Evolutionary conservation across 176 grass and related monocot genomes (phyloP), one percentile per base, ranked within the genome.

Genomic region (Cenchrus fungigraminus): DNA sequence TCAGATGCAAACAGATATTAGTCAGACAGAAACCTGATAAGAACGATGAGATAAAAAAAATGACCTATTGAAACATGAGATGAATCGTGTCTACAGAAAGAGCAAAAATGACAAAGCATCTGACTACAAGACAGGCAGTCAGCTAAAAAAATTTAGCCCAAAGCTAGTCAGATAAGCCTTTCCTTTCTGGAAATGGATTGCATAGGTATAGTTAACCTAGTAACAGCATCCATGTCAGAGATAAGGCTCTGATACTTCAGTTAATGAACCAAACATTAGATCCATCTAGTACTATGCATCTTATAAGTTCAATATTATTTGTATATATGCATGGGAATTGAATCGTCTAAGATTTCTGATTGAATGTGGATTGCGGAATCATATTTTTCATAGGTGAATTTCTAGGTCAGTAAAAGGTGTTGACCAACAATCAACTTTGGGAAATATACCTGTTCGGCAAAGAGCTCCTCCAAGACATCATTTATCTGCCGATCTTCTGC

Each of bases 401-500:
- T 28, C 50, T 16, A 81, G 79, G 17, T n/a, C 69, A 62, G 19
- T 70, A 12, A 69, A 70, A 45, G 37, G 43, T 72, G 13, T 70
- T n/a, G 42, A 28, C 12, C 6, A 63, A 62, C n/a, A 12, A 74
- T 74, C 16, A 83, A 50, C 4, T 74, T 47, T 8, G 15, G 68
- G 12, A 77, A 84, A 14, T 4, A 57, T 89, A 94, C 92, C 84
- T 94, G 81, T 52, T 94, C 92, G 0, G 86, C 92, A 79, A 94
- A 94, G 53, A 94, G 89, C 68, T 94, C 92, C 75, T 94, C 92
- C 73, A 94, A 87, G 16, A 94, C 87, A 65, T 89, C 82, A 85
- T 94, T 94, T 91, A 94, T 94, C 66, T 94, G 92, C 7, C 89
- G 78, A 78, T 94, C 92, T 67, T 91, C 92, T 54, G 89, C 89